Base-by-base conservation (phyloP, 352 stramenopile species). In the Phytophthora pluvialis region DNA sequence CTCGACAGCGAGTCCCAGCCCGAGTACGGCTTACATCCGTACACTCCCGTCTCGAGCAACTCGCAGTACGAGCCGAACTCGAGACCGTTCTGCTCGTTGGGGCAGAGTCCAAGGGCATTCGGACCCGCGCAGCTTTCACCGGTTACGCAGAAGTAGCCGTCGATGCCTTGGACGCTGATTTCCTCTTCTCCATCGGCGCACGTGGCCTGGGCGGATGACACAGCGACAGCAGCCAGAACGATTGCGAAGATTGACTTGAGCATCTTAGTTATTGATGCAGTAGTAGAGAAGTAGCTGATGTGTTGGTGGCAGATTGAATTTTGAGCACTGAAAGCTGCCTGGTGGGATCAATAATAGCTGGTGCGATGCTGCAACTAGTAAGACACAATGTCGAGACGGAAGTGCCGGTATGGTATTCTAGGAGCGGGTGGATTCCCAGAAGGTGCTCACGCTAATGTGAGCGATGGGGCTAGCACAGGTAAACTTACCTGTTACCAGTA, bases 61-160 rank as follows among this genome's bases (percentile, higher is more conserved):
- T 50, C 62, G 54, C 67, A 74, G 60, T 71, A 71, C 28, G 67
- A 71, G 29, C 67, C 67, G 16, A 52, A 63, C 28, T 62, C 53
- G 6, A 74, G 54, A 1, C 38, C 49, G 21, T 67, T 38, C 38
- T 65, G 55, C 12, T 33, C 35, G 0, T 44, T 25, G 1, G 67
- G 67, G 15, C 67, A 75, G 11, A 59, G 18, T 1, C 67, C 67
- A 11, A 45, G 26, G 10, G 31, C 45, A 12, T 53, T 60, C 26
- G 29, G 32, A 1, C 50, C 60, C 18, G 50, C 33, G 33, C 67
- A 74, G 42, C 51, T 36, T n/a, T 64, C 33, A n/a, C 53, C 50
- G 12, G 52, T 31, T 4, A 73, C 52, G 29, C 60, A 64, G 52
- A 69, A 73, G 51, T 61, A 58, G 7, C 38, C 47, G n/a, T 58